Conservation (phyloP, 1,284 basidiomycete species). For the Bjerkandera adusta region DNA sequence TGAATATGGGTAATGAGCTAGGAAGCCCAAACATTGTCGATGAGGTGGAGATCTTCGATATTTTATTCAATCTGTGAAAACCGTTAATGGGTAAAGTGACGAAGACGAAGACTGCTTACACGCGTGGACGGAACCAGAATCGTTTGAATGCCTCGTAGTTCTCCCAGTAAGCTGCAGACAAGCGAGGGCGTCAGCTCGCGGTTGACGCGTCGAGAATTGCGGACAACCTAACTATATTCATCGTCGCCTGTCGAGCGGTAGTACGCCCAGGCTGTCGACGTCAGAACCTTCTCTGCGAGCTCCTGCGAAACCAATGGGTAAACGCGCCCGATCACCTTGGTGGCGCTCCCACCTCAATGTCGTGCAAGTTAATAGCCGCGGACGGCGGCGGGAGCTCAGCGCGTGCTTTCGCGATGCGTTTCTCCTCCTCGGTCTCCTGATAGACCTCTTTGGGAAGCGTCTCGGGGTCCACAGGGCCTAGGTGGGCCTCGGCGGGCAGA, state of each 20-base stretch:
- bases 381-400: conserved; percentile 39
- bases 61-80: conserved; percentile 29
- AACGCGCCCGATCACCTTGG: background rate
- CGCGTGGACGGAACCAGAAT: conserved; percentile 51
- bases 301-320: conserved; percentile 17
- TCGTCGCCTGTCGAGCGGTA: conserved; percentile 48
- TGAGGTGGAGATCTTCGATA: conserved; percentile 28
- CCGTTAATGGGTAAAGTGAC: background rate
- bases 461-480: conserved; percentile 45
- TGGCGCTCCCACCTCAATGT: conserved; percentile 36
- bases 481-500: conserved; percentile 31
- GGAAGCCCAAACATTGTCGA: conserved; percentile 44
- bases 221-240: conserved; percentile 35
- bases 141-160: conserved; percentile 43
- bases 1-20: conserved; percentile 46
- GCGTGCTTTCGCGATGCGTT: conserved; percentile 38
- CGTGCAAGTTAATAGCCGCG: conserved; percentile 42
- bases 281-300: conserved; percentile 33
- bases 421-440: conserved; percentile 40
- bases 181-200: background rate
- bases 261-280: conserved; percentile 49
- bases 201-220: background rate
- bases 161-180: conserved; percentile 38
- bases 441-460: conserved; percentile 35
- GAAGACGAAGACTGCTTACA: conserved; percentile 25